Base-by-base conservation (phyloP, 208 protist genomes). In the Leishmania martiniquensis region DNA sequence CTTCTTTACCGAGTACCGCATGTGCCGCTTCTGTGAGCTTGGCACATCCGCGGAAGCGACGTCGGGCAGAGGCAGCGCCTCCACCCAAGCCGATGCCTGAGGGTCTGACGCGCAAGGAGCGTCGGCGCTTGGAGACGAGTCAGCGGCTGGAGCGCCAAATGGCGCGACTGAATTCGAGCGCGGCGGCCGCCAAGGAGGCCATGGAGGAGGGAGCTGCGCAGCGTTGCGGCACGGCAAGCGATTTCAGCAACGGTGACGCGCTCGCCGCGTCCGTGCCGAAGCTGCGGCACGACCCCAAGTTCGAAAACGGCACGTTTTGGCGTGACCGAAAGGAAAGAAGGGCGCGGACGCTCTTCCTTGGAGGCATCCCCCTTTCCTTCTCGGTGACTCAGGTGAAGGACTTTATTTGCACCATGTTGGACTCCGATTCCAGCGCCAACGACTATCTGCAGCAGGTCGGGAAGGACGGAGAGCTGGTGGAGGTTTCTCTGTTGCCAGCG, bases 281-380 rank as follows among this genome's bases (percentile, higher is more conserved):
- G 54, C 67, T 89, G 63, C 89, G 94, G 22, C 94, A 96, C 77
- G 91, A 97, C 80, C 94, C 94, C 51, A 88, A 86, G 72, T 97
- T 95, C 72, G 91, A 60, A 45, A 88, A 92, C 42, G 94, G 92
- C n/a, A 97, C 90, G 0, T 97, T 96, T 75, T 97, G 92, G 93
- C 80, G 89, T 4, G 84, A 82, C 10, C 92, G 92, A 20, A 97
- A 96, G 84, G 91, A 96, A 70, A 81, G 84, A 49, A 86, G 88
- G 2, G 90, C 86, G 55, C 86, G 92, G 32, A 96, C 94, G 32
- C 80, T 96, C 12, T 97, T 97, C 77, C 81, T 96, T n/a, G 92
- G 94, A 32, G 91, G 92, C 52, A 65, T 96, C n/a, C 94, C 92
- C 2, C 45, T 72, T 22, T 59, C 71, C n/a, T 96, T 87, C 76